These are phyloP conservation scores for Fusarium sublunatum DNA, from an alignment of 2,329 filamentous ascomycete species.

Conservation along the genomic window DNA sequence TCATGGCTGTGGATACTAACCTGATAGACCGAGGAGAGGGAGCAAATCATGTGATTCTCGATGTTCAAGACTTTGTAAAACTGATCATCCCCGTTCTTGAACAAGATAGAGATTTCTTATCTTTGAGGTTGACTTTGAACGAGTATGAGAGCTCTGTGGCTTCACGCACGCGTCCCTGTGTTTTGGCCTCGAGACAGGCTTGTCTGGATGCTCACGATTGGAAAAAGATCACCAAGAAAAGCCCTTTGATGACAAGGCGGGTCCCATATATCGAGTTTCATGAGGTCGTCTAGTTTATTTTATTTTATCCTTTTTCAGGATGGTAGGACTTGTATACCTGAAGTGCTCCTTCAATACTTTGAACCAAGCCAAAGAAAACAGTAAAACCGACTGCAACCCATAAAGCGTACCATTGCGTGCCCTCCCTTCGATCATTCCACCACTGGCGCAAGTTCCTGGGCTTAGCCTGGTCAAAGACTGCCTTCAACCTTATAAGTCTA, in stretches of 20 bases:
- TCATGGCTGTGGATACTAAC: background rate
- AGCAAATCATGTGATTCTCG: constrained; percentile 66
- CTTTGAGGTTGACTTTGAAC: constrained; percentile 48
- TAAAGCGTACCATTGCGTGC: constrained; percentile 8
- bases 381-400: constrained; percentile 12
- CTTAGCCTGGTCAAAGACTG: constrained; percentile 4
- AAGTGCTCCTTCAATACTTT: background rate
- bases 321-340: background rate
- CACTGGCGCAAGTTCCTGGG: constrained; percentile 4
- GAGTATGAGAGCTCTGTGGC: constrained; percentile 60
- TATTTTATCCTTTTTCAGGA: too few species aligned
- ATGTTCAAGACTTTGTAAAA: constrained; percentile 59
- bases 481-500: constrained; percentile 1
- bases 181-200: constrained; percentile 62
- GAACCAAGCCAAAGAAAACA: constrained; percentile 6
- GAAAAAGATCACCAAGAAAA: constrained; percentile 51
- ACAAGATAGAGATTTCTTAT: background rate
- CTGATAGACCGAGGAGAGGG: constrained; percentile 65
- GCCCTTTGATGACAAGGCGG: constrained; percentile 55
- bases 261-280: constrained; percentile 41
- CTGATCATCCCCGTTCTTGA: constrained; percentile 42
- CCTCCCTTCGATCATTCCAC: constrained; percentile 13
- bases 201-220: constrained; percentile 67
- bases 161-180: constrained; percentile 56
- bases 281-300: background rate